These are phyloP conservation scores for Pichia kluyveri DNA, from an alignment of 805 yeast species.

Conservation along the genomic window DNA sequence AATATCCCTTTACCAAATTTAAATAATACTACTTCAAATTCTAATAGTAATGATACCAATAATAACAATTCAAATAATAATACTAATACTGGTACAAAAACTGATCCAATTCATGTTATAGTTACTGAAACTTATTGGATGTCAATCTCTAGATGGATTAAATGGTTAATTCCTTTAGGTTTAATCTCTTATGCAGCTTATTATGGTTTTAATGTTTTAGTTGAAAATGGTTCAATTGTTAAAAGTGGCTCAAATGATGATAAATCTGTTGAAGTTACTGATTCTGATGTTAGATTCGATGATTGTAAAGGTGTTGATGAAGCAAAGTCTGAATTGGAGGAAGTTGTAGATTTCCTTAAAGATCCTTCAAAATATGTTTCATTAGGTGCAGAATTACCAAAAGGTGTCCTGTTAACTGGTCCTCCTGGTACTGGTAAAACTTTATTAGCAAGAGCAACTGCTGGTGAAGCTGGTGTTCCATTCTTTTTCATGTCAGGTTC, in stretches of 20 bases:
- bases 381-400: conserved; percentile 93
- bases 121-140: conserved; percentile 79
- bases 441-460: conserved; percentile 91
- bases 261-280: conserved; percentile 73
- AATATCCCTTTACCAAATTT: conserved; percentile 16
- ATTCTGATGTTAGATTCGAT: conserved; percentile 76
- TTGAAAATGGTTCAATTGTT: conserved; percentile 76
- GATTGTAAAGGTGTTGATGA: conserved; percentile 98
- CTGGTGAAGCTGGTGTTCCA: conserved; percentile 99
- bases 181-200: conserved; percentile 74
- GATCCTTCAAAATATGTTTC: conserved; percentile 96
- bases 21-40: background rate
- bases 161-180: conserved; percentile 80
- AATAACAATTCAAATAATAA: background rate
- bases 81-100: conserved; percentile 43
- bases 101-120: conserved; percentile 90
- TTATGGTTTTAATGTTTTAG: conserved; percentile 65
- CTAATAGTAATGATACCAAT: background rate
- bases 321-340: conserved; percentile 95
- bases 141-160: conserved; percentile 75
- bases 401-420: conserved; percentile 93
- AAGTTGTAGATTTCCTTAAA: conserved; percentile 92
- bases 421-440: conserved; percentile 99
- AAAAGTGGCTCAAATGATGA: conserved; percentile 65
- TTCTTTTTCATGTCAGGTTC: conserved; percentile 98